phyloP scores from a whole-genome alignment of 352 stramenopile species.

The Phytophthora litchii region DNA sequence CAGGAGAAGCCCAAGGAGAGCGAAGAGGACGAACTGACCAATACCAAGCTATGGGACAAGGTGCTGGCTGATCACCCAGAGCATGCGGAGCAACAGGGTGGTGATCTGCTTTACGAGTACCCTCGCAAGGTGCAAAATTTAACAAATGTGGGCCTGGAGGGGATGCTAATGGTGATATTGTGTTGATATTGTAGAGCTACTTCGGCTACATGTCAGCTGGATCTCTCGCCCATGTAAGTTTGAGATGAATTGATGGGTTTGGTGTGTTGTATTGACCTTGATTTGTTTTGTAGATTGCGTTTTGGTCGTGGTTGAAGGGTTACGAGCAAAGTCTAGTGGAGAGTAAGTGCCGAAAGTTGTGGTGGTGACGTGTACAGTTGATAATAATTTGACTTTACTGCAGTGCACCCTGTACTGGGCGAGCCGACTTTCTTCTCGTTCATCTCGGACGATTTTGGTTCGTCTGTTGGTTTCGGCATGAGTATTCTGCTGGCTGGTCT shows the following conservation, averaged over 20 bases:
- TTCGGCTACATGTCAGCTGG: conserved; percentile 82
- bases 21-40: conserved; percentile 58
- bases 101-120: conserved; percentile 86
- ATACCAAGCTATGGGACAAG: conserved; percentile 76
- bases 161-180: conserved; percentile 4
- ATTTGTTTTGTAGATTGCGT: conserved; percentile 64
- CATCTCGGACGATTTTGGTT: conserved; percentile 81
- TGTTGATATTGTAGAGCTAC: conserved; percentile 54
- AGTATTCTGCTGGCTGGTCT: conserved; percentile 80
- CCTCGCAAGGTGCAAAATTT: conserved; percentile 63
- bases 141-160: neutral
- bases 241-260: neutral
- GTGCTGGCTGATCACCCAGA: conserved; percentile 65
- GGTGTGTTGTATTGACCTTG: conserved; percentile 1
- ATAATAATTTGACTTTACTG: conserved; percentile 1
- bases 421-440: conserved; percentile 85
- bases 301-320: conserved; percentile 91
- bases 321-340: conserved; percentile 85
- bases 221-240: conserved; percentile 73
- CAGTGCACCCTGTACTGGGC: conserved; percentile 65
- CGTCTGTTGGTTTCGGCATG: conserved; percentile 79
- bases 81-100: conserved; percentile 50
- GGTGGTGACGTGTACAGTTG: neutral
- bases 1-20: conserved; percentile 32
- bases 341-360: conserved; percentile 44